Evolutionary conservation across 306 rosid genomes (phyloP), one percentile per base, ranked within the genome.

Genomic region (Vachellia pachyceras): DNA sequence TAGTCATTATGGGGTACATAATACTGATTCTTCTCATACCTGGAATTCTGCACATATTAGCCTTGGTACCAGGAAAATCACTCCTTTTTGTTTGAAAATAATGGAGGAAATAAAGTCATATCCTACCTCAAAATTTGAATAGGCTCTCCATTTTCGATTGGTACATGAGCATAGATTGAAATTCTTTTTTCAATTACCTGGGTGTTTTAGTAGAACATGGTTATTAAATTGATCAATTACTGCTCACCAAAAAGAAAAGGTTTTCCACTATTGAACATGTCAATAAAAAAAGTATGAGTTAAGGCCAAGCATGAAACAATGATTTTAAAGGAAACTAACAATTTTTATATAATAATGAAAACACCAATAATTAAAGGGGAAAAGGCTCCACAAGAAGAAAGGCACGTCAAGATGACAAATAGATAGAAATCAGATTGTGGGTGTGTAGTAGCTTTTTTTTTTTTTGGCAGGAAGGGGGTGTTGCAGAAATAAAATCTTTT

Each of bases 161-260:
- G 99, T 52, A 93, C 54, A 93, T 95, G 97, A 65, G 97, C 85
- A 87, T 86, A 93, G 87, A 95, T 86, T 67, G 99, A 87, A 78
- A 95, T 91, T 77, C 99, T 91, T 86, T 93, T 95, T 87, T 95
- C 99, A 58, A 95, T 92, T 68, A 95, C 98, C 98, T 95, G 78
- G 84, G 64, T 44, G 63, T 80, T 82, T 77, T 72, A 75, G 79
- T 47, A 37, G 66, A 82, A 79, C 84, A 78, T 54, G n/a, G 72
- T 77, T 72, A 82, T 80, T 47, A 70, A 12, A 60, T 39, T 17
- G 64, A 42, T 71, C 75, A 74, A 45, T 67, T n/a, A n/a, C n/a
- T n/a, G n/a, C n/a, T n/a, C n/a, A n/a, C n/a, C n/a, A n/a, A n/a
- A n/a, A n/a, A n/a, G n/a, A n/a, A 29, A 25, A n/a, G 13, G 29